phyloP scores from a whole-genome alignment of 495 filamentous ascomycete species.

The Patellaria atrata region DNA sequence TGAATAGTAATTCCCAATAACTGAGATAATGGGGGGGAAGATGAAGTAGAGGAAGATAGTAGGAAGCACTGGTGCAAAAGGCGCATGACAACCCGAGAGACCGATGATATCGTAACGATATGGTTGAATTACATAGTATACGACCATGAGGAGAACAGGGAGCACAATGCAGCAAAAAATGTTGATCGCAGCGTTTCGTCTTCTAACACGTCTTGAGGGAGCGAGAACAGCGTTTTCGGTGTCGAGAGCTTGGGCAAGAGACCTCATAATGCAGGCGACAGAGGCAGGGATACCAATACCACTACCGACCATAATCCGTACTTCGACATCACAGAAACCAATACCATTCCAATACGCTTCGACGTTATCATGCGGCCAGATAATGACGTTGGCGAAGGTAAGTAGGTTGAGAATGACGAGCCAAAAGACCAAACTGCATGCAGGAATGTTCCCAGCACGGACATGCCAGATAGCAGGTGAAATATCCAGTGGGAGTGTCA shows the following conservation, averaged over 20 bases:
- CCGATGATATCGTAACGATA: slow-evolving; percentile 59
- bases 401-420: slow-evolving; percentile 49
- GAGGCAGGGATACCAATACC: slow-evolving; percentile 49
- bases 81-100: slow-evolving; percentile 56
- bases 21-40: slow-evolving; percentile 50
- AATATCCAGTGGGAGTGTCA: slow-evolving; percentile 42
- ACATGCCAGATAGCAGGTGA: slow-evolving; percentile 42
- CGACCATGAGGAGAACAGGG: slow-evolving; percentile 49
- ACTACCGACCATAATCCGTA: slow-evolving; percentile 49
- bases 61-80: slow-evolving; percentile 56
- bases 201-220: slow-evolving; percentile 37
- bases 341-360: slow-evolving; percentile 54
- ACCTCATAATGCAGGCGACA: slow-evolving; percentile 56
- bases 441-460: slow-evolving; percentile 46
- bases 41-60: slow-evolving; percentile 49
- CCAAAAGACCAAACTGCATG: slow-evolving; percentile 48
- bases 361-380: slow-evolving; percentile 67
- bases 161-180: slow-evolving; percentile 52
- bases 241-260: slow-evolving; percentile 54
- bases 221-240: slow-evolving; percentile 44
- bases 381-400: slow-evolving; percentile 59
- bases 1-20: slow-evolving; percentile 53
- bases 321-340: slow-evolving; percentile 72
- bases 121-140: slow-evolving; percentile 55
- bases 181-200: slow-evolving; percentile 41